A percentile compares a stretch with the other conserved stretches of the same genome.
Evolutionary conservation across 2,329 filamentous ascomycete species (phyloP).

Genomic region (Diaporthe batatas): DNA sequence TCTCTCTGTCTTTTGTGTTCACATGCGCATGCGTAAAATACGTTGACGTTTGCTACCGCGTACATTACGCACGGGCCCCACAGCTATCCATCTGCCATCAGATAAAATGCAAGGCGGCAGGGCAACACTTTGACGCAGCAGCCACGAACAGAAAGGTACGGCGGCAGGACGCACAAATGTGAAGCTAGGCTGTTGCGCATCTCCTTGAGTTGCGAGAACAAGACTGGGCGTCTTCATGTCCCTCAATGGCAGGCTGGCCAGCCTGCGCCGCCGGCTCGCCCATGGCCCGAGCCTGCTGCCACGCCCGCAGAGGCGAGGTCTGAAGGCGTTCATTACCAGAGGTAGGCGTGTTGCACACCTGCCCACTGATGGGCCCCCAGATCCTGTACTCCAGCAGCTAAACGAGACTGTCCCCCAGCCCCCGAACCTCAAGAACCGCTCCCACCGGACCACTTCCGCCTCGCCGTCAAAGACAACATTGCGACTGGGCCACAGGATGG

Average conservation of each 20-base stretch:
- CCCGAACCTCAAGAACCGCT: background rate
- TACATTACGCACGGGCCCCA: constrained; percentile 17
- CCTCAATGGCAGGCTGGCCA: constrained; percentile 43
- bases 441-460: constrained; percentile 51
- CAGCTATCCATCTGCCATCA: background rate
- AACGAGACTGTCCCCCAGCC: background rate
- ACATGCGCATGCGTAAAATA: constrained; percentile 18
- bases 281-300: constrained; percentile 29
- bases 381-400: background rate
- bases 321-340: constrained; percentile 42
- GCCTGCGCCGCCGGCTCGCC: constrained; percentile 41
- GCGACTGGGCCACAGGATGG: constrained; percentile 59
- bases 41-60: background rate
- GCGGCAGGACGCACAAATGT: constrained; percentile 38
- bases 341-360: constrained; percentile 6
- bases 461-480: constrained; percentile 85
- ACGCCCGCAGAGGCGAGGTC: constrained; percentile 36
- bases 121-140: background rate
- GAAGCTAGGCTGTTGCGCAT: constrained; percentile 30
- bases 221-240: constrained; percentile 40
- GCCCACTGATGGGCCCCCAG: no score
- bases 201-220: constrained; percentile 34
- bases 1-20: background rate
- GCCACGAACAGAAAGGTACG: background rate
- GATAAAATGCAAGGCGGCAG: background rate